Conservation (phyloP, 1,284 basidiomycete species). For the Xerocomus cyaneibrunnescens region DNA sequence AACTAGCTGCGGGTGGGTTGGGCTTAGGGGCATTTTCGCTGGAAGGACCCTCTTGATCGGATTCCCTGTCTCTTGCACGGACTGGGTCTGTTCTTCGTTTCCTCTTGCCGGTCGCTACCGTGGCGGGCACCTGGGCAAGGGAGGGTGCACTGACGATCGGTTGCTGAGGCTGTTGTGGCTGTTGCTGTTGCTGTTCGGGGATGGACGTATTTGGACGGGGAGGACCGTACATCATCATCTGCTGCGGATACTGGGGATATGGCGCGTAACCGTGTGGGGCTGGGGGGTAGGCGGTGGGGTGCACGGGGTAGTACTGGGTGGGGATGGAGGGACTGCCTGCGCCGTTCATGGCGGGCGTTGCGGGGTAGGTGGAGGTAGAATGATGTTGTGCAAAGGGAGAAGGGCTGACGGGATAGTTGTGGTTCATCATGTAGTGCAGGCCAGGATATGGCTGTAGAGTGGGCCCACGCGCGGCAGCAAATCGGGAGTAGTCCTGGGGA, state of each 20-base stretch:
- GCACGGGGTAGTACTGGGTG: constrained; percentile 59
- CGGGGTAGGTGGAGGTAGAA: constrained; percentile 38
- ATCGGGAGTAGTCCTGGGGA: constrained; percentile 31
- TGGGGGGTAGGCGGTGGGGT: constrained; percentile 50
- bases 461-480: constrained; percentile 41
- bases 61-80: constrained; percentile 46
- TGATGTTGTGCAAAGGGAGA: constrained; percentile 56
- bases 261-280: constrained; percentile 49
- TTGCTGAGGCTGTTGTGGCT: constrained; percentile 25
- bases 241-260: constrained; percentile 60
- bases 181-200: constrained; percentile 31
- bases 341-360: constrained; percentile 44
- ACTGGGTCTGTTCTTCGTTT: constrained; percentile 57
- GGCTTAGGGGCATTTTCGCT: constrained; percentile 42
- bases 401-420: constrained; percentile 54
- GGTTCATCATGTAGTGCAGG: constrained; percentile 59
- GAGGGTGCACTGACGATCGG: constrained; percentile 34
- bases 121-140: constrained; percentile 37
- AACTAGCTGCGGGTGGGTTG: constrained; percentile 32
- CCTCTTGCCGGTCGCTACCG: constrained; percentile 49
- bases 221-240: constrained; percentile 66
- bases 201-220: constrained; percentile 36
- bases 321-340: constrained; percentile 45
- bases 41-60: constrained; percentile 61
- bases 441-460: constrained; percentile 54